Percentiles rank a stretch among this genome's conserved stretches.
Conservation (phyloP, 2,329 filamentous ascomycete genomes). For the Aspergillus pseudoterreus region DNA sequence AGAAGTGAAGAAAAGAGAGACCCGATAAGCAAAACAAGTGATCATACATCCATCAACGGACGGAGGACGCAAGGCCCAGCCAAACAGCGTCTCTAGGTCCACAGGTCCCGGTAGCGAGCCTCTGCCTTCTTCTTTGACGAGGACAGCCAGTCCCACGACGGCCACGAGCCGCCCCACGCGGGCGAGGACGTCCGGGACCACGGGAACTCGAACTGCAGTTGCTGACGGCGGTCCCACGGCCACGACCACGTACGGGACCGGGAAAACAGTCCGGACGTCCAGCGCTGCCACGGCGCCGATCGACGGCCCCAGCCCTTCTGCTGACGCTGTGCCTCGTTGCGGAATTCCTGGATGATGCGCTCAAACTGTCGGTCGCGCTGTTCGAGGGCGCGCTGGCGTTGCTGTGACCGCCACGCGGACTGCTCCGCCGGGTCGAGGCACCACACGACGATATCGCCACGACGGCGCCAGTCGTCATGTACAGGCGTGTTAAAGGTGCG, state of each 20-base stretch:
- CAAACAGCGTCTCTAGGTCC: background rate
- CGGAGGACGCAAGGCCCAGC: too few relatives aligned
- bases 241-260: constrained; percentile 16
- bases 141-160: background rate
- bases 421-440: constrained; percentile 41
- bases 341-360: constrained; percentile 31
- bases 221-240: constrained; percentile 17
- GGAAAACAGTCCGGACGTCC: constrained; percentile 5
- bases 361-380: constrained; percentile 33
- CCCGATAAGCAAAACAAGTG: too few relatives aligned
- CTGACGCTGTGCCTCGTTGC: constrained; percentile 16
- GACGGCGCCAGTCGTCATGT: constrained; percentile 60
- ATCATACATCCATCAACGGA: too few relatives aligned
- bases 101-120: background rate
- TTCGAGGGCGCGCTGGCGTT: constrained; percentile 19
- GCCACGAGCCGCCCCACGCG: background rate
- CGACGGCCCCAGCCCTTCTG: constrained; percentile 7
- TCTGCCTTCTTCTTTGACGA: background rate
- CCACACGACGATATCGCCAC: constrained; percentile 63
- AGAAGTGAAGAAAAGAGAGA: too few relatives aligned
- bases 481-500: constrained; percentile 59
- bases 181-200: constrained; percentile 1
- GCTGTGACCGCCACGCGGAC: constrained; percentile 30
- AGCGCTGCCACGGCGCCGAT: constrained; percentile 5
- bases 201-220: constrained; percentile 8